Conservation (phyloP, 176 grass and related monocot species). For the Elaeis guineensis region DNA sequence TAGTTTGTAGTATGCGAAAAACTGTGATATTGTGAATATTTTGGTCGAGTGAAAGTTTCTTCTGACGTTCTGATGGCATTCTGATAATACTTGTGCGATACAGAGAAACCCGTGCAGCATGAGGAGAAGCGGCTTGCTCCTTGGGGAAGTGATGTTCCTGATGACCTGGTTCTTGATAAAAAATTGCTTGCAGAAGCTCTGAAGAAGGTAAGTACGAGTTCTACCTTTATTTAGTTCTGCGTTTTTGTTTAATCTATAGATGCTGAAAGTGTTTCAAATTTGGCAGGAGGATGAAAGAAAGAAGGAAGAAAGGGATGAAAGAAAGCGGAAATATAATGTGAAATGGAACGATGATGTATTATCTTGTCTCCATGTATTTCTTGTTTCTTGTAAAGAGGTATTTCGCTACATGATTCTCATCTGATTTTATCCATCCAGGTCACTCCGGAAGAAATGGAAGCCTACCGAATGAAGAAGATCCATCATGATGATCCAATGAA, state of each 20-base stretch:
- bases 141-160: slow-evolving; percentile 86
- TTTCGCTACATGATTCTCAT: slow-evolving; percentile 1
- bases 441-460: slow-evolving; percentile 90
- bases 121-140: slow-evolving; percentile 78
- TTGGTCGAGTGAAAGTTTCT: no score
- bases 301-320: slow-evolving; percentile 86
- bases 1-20: no score
- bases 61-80: no score
- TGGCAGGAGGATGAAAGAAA: slow-evolving; percentile 62
- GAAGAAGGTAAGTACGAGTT: slow-evolving; percentile 59
- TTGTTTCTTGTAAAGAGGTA: not conserved
- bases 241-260: not conserved
- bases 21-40: no score
- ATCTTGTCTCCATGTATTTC: no score
- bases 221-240: not conserved
- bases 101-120: slow-evolving; percentile 46
- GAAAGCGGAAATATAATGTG: slow-evolving; percentile 91
- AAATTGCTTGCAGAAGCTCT: slow-evolving; percentile 71
- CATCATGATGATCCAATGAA: slow-evolving; percentile 90
- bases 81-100: not conserved
- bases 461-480: slow-evolving; percentile 74
- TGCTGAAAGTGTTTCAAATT: slow-evolving; percentile 28
- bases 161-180: slow-evolving; percentile 80
- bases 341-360: slow-evolving; percentile 72
- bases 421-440: slow-evolving; percentile 22